Evolutionary conservation across 1,139 yeast species (phyloP), one percentile per base, ranked within the genome.

Genomic region (Petasospora fabianii): DNA sequence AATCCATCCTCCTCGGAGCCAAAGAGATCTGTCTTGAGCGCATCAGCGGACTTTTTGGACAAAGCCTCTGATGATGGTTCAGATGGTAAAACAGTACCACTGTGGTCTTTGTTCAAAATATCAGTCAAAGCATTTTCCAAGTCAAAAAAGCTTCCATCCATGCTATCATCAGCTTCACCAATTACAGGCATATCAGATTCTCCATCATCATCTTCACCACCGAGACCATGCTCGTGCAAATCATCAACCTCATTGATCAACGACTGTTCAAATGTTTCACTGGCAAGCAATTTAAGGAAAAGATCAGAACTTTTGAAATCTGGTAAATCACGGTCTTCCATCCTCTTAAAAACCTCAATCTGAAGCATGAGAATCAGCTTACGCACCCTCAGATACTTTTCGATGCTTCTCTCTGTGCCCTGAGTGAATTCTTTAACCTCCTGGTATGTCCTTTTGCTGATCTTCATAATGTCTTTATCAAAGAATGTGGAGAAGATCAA

Each of bases 71-170:
- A 18, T 1, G 46, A 34, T 5, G 35, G 11, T 1, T 13, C 16
- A 3, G 36, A 26, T 4, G 39, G 20, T 4, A 42, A 18, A 2
- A 2, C 20, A 2, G 39, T 31, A 6, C 26, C 19, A 13, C 34
- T 10, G 9, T 35, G 39, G 26, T 22, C 40, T n/a, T 50, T 46
- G 21, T 43, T 62, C 71, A 81, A 77, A 35, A 84, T 81, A 47
- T 80, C 77, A 17, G 74, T 73, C 45, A 84, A 70, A 2, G 87
- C 92, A 53, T 77, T 79, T 54, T 83, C 88, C 14, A 84, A 83
- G 0, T 87, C 90, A 12, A 22, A 26, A 7, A 41, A 21, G 7
- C 27, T 24, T 11, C 31, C 31, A 32, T 37, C 36, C 17, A 12
- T 26, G 5, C 30, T 11, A 4, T 33, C 45, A 27, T 32, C 41